phyloP scores from a whole-genome alignment of 2,329 filamentous ascomycete genomes.

The Rhinocladiella similis region DNA sequence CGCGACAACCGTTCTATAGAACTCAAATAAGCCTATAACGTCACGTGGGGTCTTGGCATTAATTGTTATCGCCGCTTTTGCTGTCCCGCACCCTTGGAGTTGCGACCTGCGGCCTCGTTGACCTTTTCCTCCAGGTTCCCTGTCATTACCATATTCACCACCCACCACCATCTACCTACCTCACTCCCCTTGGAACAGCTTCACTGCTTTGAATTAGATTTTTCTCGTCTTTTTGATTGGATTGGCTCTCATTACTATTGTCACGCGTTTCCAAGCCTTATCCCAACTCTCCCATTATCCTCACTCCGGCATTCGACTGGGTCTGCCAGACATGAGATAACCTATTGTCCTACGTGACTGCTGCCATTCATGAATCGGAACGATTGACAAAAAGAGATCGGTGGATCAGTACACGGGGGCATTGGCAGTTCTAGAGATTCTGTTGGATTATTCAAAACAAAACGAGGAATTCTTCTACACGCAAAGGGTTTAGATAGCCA shows the following conservation, averaged over 20 bases:
- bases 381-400: background rate
- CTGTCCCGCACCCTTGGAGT: no score
- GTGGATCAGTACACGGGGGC: conserved; percentile 1
- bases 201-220: background rate
- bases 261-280: background rate
- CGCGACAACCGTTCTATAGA: no score
- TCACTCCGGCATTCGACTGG: background rate
- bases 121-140: background rate
- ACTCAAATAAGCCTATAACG: no score
- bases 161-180: background rate
- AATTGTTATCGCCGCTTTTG: no score
- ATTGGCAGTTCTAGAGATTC: background rate
- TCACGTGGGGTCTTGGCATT: no score
- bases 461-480: conserved; percentile 7
- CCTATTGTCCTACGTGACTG: background rate
- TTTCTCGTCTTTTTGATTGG: background rate
- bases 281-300: background rate
- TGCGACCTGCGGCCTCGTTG: no score
- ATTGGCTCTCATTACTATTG: background rate
- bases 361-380: background rate
- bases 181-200: background rate
- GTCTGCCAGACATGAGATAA: background rate
- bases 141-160: background rate
- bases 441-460: conserved; percentile 6
- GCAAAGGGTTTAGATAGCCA: conserved; percentile 27